A percentile compares a stretch with the other conserved stretches of the same genome.
These are phyloP conservation scores for Xanthoconium purpureum DNA, from an alignment of 768 basidiomycete species.

Conservation along the genomic window DNA sequence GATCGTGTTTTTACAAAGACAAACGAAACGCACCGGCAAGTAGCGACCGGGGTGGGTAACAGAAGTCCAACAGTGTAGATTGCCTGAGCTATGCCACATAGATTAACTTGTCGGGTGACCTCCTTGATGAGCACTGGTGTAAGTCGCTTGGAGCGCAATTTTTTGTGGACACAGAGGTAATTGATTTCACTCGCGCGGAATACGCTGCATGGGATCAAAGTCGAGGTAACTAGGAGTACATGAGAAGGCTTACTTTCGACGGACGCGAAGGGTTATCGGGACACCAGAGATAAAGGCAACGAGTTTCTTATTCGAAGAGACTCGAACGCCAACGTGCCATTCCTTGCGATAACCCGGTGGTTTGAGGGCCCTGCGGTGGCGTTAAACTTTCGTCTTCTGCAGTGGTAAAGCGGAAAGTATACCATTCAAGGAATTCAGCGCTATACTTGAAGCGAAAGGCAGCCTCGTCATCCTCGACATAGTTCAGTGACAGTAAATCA, in stretches of 20 bases:
- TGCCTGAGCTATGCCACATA: constrained; percentile 91
- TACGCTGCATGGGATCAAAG: constrained; percentile 40
- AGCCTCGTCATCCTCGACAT: constrained; percentile 95
- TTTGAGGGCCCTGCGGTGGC: constrained; percentile 72
- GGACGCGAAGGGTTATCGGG: constrained; percentile 81
- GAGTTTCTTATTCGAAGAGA: constrained; percentile 84
- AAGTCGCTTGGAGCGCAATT: constrained; percentile 89
- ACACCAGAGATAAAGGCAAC: constrained; percentile 97
- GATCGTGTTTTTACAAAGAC: not conserved
- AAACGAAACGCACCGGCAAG: constrained; percentile 59
- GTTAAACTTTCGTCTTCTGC: not conserved
- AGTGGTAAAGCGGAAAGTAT: constrained; percentile 10
- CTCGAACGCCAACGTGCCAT: constrained; percentile 96
- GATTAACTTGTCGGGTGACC: constrained; percentile 87
- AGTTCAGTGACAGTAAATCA: constrained; percentile 86
- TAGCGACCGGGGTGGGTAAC: constrained; percentile 88
- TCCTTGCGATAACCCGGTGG: constrained; percentile 91
- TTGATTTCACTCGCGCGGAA: constrained; percentile 89
- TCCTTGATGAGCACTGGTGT: constrained; percentile 98
- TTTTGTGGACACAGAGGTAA: constrained; percentile 97
- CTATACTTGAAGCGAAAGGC: constrained; percentile 97
- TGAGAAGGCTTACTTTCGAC: constrained; percentile 60
- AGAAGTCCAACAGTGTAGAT: constrained; percentile 95
- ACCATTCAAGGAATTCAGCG: constrained; percentile 93
- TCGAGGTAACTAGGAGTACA: not conserved